These are phyloP conservation scores for Thermothelomyces thermophilus DNA, from an alignment of 2,329 filamentous ascomycete genomes.

Conservation along the genomic window DNA sequence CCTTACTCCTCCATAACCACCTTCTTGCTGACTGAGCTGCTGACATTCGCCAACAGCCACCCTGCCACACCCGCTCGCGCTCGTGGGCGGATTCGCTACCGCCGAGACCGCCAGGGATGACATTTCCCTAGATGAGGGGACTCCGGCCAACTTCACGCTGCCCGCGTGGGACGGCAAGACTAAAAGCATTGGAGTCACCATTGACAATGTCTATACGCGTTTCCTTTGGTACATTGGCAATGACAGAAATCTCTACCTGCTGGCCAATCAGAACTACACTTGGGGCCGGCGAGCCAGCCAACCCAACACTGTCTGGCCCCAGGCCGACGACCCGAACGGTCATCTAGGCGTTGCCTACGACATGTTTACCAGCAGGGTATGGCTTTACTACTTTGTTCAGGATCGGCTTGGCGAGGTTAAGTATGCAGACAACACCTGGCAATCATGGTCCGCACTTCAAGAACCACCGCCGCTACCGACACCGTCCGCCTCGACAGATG, in stretches of 20 bases:
- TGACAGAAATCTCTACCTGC: slow-evolving; percentile 31
- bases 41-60: slow-evolving; percentile 26
- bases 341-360: slow-evolving; percentile 29
- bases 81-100: slow-evolving; percentile 25
- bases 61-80: slow-evolving; percentile 30
- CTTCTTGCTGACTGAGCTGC: neutral
- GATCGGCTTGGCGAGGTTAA: slow-evolving; percentile 29
- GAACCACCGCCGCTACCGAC: slow-evolving; percentile 6
- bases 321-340: slow-evolving; percentile 28
- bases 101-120: slow-evolving; percentile 24
- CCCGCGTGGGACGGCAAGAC: slow-evolving; percentile 29
- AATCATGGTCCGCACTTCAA: slow-evolving; percentile 25
- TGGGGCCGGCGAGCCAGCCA: slow-evolving; percentile 28
- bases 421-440: slow-evolving; percentile 30
- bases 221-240: slow-evolving; percentile 35
- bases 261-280: slow-evolving; percentile 25
- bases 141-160: slow-evolving; percentile 27
- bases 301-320: slow-evolving; percentile 27
- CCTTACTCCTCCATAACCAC: too few relatives aligned
- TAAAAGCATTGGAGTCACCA: slow-evolving; percentile 26
- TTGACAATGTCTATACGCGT: slow-evolving; percentile 27
- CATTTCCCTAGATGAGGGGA: slow-evolving; percentile 22
- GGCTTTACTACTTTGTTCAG: slow-evolving; percentile 33
- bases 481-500: neutral
- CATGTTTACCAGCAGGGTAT: slow-evolving; percentile 21